A percentile compares a stretch with the other conserved stretches of the same genome.
Conservation (phyloP, 2,329 filamentous ascomycete genomes). For the Neonectria coccinea region DNA sequence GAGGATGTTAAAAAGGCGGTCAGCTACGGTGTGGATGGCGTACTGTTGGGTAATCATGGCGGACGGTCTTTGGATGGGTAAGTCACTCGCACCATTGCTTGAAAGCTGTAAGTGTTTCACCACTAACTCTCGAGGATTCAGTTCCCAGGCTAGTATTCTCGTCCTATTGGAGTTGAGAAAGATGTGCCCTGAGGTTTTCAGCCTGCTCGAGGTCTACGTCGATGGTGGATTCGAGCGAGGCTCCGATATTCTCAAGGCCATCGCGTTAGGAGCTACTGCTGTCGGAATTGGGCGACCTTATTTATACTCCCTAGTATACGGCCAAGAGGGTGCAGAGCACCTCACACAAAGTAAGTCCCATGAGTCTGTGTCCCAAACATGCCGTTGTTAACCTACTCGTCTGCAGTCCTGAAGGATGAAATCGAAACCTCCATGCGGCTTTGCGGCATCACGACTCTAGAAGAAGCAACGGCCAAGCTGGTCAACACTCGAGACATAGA, state of each 20-base stretch:
- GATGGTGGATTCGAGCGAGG: slow-evolving; percentile 65
- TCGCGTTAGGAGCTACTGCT: slow-evolving; percentile 64
- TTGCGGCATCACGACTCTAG: slow-evolving; percentile 39
- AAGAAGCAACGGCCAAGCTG: slow-evolving; percentile 34
- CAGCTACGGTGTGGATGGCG: slow-evolving; percentile 61
- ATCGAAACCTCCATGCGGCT: slow-evolving; percentile 44
- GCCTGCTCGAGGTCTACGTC: slow-evolving; percentile 61
- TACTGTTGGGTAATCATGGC: slow-evolving; percentile 68
- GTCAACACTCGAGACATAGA: slow-evolving; percentile 45
- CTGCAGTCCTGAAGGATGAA: slow-evolving; percentile 41
- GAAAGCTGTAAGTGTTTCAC: not conserved
- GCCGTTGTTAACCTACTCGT: not conserved
- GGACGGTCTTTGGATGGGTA: slow-evolving; percentile 65
- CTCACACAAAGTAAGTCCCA: slow-evolving; percentile 62
- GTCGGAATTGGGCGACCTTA: slow-evolving; percentile 64
- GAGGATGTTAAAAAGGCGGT: slow-evolving; percentile 64
- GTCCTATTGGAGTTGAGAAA: slow-evolving; percentile 63
- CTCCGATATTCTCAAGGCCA: slow-evolving; percentile 64
- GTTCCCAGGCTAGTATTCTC: slow-evolving; percentile 59
- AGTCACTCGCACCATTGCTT: not conserved
- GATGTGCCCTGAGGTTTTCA: slow-evolving; percentile 60
- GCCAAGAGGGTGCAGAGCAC: slow-evolving; percentile 64
- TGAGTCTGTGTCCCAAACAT: not conserved
- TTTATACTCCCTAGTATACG: slow-evolving; percentile 63
- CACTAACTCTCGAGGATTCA: slow-evolving; percentile 4